Percentiles rank a stretch among this genome's conserved stretches.
Conservation (phyloP, 2,329 filamentous ascomycete species). For the Tolypocladium tropicale region DNA sequence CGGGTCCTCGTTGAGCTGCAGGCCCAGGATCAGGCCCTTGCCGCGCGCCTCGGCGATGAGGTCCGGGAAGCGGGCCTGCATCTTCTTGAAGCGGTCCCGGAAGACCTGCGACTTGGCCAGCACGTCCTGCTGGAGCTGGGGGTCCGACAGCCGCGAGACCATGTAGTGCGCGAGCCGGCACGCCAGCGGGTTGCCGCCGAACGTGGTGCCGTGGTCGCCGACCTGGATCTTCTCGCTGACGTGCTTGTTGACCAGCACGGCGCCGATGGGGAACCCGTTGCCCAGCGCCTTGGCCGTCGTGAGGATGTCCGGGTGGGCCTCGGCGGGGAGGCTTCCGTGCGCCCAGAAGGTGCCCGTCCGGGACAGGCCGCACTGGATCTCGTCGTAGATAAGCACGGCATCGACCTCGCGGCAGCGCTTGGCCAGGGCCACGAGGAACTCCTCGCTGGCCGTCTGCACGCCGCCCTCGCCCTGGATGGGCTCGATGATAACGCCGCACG, state of each 20-base stretch:
- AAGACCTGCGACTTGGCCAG: conserved; percentile 50
- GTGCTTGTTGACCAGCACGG: conserved; percentile 35
- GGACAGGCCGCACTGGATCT: conserved; percentile 90
- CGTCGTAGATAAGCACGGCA: conserved; percentile 85
- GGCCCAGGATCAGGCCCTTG: conserved; percentile 72
- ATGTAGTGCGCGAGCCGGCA: conserved; percentile 80
- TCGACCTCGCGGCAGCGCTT: conserved; percentile 77
- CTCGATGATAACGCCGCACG: conserved; percentile 91
- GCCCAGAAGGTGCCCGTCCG: conserved; percentile 90
- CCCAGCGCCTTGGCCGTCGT: conserved; percentile 94
- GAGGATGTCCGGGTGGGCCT: conserved; percentile 86
- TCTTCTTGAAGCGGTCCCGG: conserved; percentile 32
- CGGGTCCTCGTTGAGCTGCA: conserved; percentile 70
- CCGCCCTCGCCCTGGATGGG: conserved; percentile 97
- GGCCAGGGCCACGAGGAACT: conserved; percentile 78
- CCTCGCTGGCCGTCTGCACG: conserved; percentile 70
- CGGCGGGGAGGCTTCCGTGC: conserved; percentile 60
- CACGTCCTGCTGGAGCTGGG: conserved; percentile 60
- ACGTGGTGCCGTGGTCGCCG: conserved; percentile 89
- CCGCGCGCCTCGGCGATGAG: conserved; percentile 73
- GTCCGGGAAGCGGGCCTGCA: conserved; percentile 46
- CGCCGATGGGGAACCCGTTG: conserved; percentile 92
- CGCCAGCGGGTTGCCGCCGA: conserved; percentile 84
- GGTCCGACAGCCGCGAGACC: conserved; percentile 63
- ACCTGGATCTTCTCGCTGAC: conserved; percentile 32